phyloP scores from a whole-genome alignment of 2,329 filamentous ascomycete genomes.

The Aspergillus uvarum region DNA sequence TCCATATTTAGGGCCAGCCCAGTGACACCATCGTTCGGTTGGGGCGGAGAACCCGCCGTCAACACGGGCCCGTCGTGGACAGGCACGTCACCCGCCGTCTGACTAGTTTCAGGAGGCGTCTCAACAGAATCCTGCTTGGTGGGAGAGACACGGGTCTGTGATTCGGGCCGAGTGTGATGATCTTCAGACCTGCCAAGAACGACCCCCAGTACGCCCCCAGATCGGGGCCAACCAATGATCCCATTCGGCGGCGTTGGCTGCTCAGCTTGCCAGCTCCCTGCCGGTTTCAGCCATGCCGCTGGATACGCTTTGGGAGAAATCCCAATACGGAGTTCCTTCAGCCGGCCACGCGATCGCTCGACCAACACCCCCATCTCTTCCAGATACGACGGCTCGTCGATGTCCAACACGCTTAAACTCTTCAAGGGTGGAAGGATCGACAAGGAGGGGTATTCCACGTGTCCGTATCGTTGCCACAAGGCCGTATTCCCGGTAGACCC shows the following conservation, averaged over 20 bases:
- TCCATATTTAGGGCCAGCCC: neutral
- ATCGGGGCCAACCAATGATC: constrained; percentile 31
- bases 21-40: neutral
- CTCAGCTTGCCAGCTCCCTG: constrained; percentile 17
- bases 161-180: neutral
- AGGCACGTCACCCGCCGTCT: neutral
- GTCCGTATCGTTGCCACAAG: constrained; percentile 54
- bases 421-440: constrained; percentile 73
- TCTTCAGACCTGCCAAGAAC: constrained; percentile 20
- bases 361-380: constrained; percentile 80
- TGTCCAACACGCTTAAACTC: constrained; percentile 74
- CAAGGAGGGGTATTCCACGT: constrained; percentile 76
- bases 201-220: constrained; percentile 35
- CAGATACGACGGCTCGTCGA: constrained; percentile 78
- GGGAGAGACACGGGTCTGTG: neutral
- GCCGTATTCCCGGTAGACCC: constrained; percentile 26
- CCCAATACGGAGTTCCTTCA: constrained; percentile 72
- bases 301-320: constrained; percentile 53
- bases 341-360: constrained; percentile 63
- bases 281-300: constrained; percentile 30
- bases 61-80: neutral
- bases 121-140: constrained; percentile 5
- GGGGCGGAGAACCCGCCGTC: neutral
- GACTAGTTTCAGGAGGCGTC: neutral
- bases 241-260: constrained; percentile 11